phyloP scores from a whole-genome alignment of 2,329 filamentous ascomycete genomes.

The Pseudomassariella vexata region DNA sequence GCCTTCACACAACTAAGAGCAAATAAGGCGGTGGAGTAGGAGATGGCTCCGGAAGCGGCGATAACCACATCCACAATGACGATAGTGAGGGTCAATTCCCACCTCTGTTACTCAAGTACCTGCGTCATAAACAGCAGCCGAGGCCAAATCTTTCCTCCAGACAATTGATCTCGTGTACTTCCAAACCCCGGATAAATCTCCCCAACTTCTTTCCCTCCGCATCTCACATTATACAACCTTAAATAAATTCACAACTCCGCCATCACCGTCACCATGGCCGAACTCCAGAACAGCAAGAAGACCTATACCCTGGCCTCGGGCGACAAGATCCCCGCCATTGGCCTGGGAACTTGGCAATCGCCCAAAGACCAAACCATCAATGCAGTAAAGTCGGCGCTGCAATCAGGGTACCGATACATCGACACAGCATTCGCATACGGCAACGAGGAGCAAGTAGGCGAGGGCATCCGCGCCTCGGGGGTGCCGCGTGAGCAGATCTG shows the following conservation, averaged over 20 bases:
- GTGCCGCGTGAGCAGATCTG: conserved; percentile 62
- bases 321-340: conserved; percentile 70
- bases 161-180: no score
- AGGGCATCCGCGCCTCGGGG: conserved; percentile 57
- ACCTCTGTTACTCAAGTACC: no score
- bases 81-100: no score
- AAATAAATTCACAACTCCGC: not conserved
- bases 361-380: conserved; percentile 60
- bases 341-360: conserved; percentile 77
- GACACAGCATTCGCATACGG: conserved; percentile 73
- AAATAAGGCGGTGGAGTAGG: no score
- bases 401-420: conserved; percentile 67
- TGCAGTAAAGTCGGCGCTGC: conserved; percentile 66
- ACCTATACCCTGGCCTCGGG: conserved; percentile 70
- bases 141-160: no score
- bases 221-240: no score
- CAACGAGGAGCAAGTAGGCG: conserved; percentile 66
- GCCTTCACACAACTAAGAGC: no score
- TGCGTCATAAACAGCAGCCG: no score
- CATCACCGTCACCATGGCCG: conserved; percentile 7
- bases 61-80: no score
- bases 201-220: no score
- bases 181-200: no score
- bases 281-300: conserved; percentile 28
- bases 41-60: no score